A percentile compares a stretch with the other conserved stretches of the same genome.
Conservation (phyloP, 1,284 basidiomycete genomes). For the Polyporus tsugae region DNA sequence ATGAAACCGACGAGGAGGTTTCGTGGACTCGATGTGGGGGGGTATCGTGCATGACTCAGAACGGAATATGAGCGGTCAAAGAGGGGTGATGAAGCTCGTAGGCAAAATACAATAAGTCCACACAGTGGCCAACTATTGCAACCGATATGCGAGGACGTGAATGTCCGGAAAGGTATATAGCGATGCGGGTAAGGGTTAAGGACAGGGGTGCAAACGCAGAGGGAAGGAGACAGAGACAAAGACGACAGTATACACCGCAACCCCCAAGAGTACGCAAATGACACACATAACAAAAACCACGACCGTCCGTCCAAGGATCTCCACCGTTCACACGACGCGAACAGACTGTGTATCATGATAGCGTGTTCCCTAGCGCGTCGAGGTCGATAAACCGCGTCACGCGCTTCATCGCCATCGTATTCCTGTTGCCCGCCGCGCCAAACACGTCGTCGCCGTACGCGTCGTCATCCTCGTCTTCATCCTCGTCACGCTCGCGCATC, state of each 20-base stretch:
- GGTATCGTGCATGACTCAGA: constrained; percentile 4
- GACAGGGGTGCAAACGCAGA: not conserved
- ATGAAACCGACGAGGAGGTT: constrained; percentile 3
- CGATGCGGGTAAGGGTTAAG: constrained; percentile 3
- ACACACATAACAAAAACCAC: constrained; percentile 12
- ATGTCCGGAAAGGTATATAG: constrained; percentile 2
- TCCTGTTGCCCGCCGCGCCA: constrained; percentile 55
- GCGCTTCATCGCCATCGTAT: constrained; percentile 64
- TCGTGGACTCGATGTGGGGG: not conserved
- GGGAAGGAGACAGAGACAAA: constrained; percentile 4
- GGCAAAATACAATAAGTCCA: not conserved
- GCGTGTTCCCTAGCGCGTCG: constrained; percentile 35
- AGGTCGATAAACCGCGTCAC: constrained; percentile 68
- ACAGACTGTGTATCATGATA: constrained; percentile 8
- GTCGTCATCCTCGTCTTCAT: constrained; percentile 41
- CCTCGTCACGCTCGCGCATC: constrained; percentile 44
- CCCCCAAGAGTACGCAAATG: constrained; percentile 10
- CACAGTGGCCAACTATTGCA: constrained; percentile 13
- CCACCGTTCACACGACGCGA: not conserved
- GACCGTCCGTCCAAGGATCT: not conserved
- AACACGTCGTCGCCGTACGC: constrained; percentile 37
- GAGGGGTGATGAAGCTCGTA: not conserved
- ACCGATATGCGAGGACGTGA: constrained; percentile 20
- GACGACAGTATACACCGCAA: not conserved
- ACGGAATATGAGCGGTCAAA: not conserved